phyloP scores from a whole-genome alignment of 805 yeast species.

The Zygosaccharomyces siamensis region DNA sequence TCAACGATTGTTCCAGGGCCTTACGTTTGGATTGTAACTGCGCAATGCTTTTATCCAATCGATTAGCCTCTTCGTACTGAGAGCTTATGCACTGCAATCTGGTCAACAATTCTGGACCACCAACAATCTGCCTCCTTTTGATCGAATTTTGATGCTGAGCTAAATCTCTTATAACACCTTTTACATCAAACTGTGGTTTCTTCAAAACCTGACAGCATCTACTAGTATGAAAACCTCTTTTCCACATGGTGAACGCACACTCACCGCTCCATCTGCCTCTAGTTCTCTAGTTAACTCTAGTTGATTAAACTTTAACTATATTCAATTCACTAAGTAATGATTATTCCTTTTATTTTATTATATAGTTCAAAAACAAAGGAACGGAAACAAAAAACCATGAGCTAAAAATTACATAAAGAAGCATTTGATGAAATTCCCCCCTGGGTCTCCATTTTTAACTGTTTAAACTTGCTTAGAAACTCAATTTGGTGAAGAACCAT shows the following conservation, averaged over 20 bases:
- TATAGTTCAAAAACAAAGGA: slow-evolving; percentile 12
- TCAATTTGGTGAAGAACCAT: slow-evolving; percentile 99
- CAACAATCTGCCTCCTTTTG: slow-evolving; percentile 26
- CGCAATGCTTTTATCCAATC: slow-evolving; percentile 22
- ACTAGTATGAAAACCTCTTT: neutral
- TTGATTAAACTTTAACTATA: neutral
- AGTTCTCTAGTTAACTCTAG: neutral
- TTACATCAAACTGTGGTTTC: slow-evolving; percentile 31
- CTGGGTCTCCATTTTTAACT: slow-evolving; percentile 12
- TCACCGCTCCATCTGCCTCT: neutral
- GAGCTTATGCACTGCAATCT: slow-evolving; percentile 30
- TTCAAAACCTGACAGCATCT: slow-evolving; percentile 9
- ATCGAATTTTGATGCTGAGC: slow-evolving; percentile 25
- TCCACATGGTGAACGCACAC: neutral
- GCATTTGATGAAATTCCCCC: slow-evolving; percentile 15
- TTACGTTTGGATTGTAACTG: slow-evolving; percentile 31
- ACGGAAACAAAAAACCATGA: slow-evolving; percentile 16
- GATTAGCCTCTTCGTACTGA: slow-evolving; percentile 23
- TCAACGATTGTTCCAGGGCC: slow-evolving; percentile 27
- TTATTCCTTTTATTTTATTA: slow-evolving; percentile 15
- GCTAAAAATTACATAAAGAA: slow-evolving; percentile 19
- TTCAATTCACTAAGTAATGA: neutral
- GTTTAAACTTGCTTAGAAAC: slow-evolving; percentile 53
- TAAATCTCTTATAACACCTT: slow-evolving; percentile 17
- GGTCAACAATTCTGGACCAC: slow-evolving; percentile 21